A percentile compares a stretch with the other conserved stretches of the same genome.
These are phyloP conservation scores for Ophiostoma australiae DNA, from an alignment of 2,329 filamentous ascomycete genomes.

Conservation along the genomic window DNA sequence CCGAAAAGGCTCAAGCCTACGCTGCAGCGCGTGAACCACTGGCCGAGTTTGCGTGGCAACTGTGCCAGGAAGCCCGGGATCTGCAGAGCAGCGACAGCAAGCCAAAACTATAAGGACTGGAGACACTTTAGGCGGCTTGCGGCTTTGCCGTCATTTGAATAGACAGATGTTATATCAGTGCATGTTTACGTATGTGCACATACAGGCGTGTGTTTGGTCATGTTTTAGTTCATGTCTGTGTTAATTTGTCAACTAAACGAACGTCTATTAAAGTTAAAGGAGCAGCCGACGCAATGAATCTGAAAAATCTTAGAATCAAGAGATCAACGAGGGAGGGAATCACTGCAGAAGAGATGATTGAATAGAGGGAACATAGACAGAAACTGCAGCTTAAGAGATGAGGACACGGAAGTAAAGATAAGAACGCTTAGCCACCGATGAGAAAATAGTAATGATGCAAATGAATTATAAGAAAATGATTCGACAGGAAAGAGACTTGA, in stretches of 20 bases:
- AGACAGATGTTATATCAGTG: not conserved
- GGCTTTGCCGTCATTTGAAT: not conserved
- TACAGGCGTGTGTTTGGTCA: not conserved
- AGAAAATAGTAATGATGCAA: not conserved
- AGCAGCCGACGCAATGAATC: not conserved
- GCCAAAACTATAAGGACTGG: constrained; percentile 22
- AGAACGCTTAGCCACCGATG: not conserved
- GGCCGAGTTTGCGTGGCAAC: constrained; percentile 72
- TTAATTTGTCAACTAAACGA: not conserved
- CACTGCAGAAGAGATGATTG: not conserved
- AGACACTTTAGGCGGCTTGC: not conserved
- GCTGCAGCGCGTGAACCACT: constrained; percentile 64
- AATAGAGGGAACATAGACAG: not conserved
- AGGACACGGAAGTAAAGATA: not conserved
- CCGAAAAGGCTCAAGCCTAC: constrained; percentile 70
- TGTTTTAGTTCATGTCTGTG: not conserved
- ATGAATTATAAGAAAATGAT: too few species aligned
- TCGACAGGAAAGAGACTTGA: too few species aligned
- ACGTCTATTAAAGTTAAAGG: not conserved
- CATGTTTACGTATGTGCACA: not conserved
- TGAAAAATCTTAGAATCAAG: not conserved
- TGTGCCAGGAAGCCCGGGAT: constrained; percentile 49
- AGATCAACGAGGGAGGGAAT: not conserved
- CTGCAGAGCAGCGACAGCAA: constrained; percentile 19
- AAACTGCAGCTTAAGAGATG: not conserved